phyloP scores from a whole-genome alignment of 768 basidiomycete genomes.

The Tulasnella sp. region DNA sequence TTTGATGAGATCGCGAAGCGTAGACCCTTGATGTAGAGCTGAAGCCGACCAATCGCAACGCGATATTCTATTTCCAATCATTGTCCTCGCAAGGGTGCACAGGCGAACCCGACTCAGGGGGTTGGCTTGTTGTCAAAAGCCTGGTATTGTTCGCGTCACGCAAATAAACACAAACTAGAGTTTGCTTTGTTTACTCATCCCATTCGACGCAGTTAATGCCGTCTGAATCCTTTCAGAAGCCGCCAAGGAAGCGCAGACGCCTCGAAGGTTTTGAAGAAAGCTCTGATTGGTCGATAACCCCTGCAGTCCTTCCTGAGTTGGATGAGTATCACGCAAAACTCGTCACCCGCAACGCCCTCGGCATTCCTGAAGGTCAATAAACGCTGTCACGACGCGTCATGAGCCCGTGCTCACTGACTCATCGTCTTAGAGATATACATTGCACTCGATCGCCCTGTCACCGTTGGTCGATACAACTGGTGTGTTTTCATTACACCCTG shows the following conservation, averaged over 20 bases:
- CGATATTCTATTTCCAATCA: background rate
- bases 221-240: background rate
- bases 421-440: background rate
- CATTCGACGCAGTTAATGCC: background rate
- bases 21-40: background rate
- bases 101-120: background rate
- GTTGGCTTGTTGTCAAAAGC: background rate
- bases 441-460: conserved; percentile 4
- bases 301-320: background rate
- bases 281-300: background rate
- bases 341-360: background rate
- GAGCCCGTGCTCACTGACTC: no score
- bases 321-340: conserved; percentile 7
- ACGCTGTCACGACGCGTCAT: background rate
- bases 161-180: background rate
- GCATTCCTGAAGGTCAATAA: background rate
- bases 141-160: background rate
- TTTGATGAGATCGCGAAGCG: background rate
- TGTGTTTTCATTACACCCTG: background rate
- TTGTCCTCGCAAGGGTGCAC: background rate
- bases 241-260: background rate
- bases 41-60: background rate
- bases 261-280: background rate
- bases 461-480: conserved; percentile 2
- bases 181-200: background rate